Conservation (phyloP, 345 rosid genomes). For the Melaleuca alternifolia region DNA sequence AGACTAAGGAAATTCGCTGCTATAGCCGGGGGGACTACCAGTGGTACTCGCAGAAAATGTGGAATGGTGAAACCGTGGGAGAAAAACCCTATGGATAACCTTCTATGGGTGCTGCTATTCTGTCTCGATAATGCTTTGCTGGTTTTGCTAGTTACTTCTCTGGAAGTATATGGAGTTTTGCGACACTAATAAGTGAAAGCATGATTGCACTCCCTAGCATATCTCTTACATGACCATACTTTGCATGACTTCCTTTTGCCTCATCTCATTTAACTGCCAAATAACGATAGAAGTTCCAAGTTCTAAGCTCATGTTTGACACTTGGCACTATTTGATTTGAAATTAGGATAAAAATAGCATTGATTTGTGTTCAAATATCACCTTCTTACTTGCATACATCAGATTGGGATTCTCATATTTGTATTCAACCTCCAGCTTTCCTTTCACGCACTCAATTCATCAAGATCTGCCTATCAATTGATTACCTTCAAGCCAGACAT, state of each 20-base stretch:
- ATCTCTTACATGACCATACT: background rate
- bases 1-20: no score
- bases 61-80: no score
- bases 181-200: background rate
- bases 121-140: background rate
- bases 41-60: no score
- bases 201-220: accelerated
- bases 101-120: background rate
- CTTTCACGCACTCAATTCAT: slow-evolving; percentile 63
- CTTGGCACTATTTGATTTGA: background rate
- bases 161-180: background rate
- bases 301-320: no score
- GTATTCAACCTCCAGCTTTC: slow-evolving; percentile 23
- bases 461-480: slow-evolving; percentile 66
- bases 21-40: no score
- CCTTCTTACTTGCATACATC: background rate
- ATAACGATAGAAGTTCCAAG: no score
- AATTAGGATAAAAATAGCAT: no score
- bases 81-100: accelerated
- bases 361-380: background rate
- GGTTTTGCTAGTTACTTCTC: background rate
- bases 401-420: background rate
- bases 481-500: slow-evolving; percentile 49
- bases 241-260: no score
- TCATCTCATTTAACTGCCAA: no score